Evolutionary conservation across 495 filamentous ascomycete species (phyloP).

Genomic region (Hypoxylon fragiforme): DNA sequence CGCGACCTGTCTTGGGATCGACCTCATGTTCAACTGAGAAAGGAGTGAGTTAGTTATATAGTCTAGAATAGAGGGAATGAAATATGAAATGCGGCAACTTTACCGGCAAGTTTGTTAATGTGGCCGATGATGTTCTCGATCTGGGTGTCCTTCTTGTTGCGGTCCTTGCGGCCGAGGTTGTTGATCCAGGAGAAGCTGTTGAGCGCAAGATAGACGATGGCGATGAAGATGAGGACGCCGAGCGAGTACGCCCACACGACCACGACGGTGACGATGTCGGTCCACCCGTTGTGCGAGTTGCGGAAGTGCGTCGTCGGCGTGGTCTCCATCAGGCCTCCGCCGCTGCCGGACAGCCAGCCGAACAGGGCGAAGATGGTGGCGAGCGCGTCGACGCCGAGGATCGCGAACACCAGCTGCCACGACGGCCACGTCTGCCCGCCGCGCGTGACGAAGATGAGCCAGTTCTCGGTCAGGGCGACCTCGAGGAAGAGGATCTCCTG

Average conservation of each 20-base stretch:
- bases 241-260: constrained; percentile 80
- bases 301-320: constrained; percentile 33
- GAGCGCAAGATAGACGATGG: constrained; percentile 75
- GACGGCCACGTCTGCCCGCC: constrained; percentile 81
- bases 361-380: constrained; percentile 82
- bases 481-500: constrained; percentile 85
- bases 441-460: constrained; percentile 94
- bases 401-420: constrained; percentile 74
- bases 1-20: constrained; percentile 60
- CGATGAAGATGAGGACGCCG: constrained; percentile 75
- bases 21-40: constrained; percentile 64
- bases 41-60: not conserved
- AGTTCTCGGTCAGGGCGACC: constrained; percentile 91
- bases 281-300: constrained; percentile 59
- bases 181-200: constrained; percentile 70
- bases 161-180: constrained; percentile 76
- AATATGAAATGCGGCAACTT: too few species aligned
- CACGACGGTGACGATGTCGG: constrained; percentile 76
- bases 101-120: constrained; percentile 61
- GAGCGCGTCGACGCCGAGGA: constrained; percentile 76
- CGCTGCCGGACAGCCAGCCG: constrained; percentile 69
- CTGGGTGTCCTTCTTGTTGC: constrained; percentile 70
- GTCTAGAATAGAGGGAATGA: too few species aligned
- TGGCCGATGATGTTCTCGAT: constrained; percentile 81
- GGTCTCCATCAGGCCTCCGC: constrained; percentile 27